Conservation (phyloP, 2,329 filamentous ascomycete genomes). For the Sarocladium oryzae region DNA sequence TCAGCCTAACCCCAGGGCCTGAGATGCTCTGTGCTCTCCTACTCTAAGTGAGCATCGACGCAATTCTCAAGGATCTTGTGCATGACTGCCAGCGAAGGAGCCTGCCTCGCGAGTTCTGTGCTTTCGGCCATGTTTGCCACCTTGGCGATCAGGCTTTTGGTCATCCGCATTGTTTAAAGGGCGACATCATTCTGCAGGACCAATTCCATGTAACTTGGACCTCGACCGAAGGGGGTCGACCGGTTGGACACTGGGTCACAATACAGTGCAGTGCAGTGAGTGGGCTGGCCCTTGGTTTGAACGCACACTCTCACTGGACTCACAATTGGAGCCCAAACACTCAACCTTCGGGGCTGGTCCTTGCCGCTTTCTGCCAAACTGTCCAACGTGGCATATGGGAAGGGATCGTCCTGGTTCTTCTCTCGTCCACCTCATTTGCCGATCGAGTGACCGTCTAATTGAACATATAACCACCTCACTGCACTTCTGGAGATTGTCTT, state of each 20-base stretch:
- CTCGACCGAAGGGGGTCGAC: neutral
- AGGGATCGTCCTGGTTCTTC: slow-evolving; percentile 5
- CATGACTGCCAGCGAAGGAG: neutral
- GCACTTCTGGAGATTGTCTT: neutral
- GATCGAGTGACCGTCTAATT: neutral
- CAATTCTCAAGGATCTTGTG: no score
- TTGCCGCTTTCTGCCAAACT: slow-evolving; percentile 5
- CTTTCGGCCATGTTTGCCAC: neutral
- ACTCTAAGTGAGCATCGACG: neutral
- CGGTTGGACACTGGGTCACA: slow-evolving; percentile 4
- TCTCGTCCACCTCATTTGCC: neutral
- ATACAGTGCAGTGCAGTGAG: no score
- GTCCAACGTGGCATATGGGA: slow-evolving; percentile 2
- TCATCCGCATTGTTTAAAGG: neutral
- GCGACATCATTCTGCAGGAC: neutral
- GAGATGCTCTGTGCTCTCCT: neutral
- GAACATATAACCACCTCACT: slow-evolving; percentile 1
- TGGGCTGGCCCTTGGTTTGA: neutral
- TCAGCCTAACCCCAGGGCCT: neutral
- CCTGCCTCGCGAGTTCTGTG: neutral
- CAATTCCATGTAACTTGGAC: no score
- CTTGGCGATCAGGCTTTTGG: neutral
- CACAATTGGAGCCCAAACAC: slow-evolving; percentile 7
- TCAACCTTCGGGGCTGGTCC: slow-evolving; percentile 6
- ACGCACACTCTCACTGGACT: neutral